Percentiles rank a stretch among this genome's conserved stretches.
Evolutionary conservation across 2,329 filamentous ascomycete genomes (phyloP).

Genomic region (Aspergillus costaricaensis): DNA sequence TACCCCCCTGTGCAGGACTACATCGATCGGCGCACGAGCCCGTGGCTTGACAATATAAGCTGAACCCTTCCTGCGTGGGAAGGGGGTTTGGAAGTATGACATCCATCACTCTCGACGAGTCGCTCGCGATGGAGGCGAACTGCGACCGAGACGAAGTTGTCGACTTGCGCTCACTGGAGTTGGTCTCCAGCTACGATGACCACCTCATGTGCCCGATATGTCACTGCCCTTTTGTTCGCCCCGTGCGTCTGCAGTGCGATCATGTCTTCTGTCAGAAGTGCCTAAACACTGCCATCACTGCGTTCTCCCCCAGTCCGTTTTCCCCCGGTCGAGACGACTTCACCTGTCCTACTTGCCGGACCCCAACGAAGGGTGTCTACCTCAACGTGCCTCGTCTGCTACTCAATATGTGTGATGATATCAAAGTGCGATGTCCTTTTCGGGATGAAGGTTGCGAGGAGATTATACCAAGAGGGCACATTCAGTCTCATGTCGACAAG

Average conservation of each 20-base stretch:
- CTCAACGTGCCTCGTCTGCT: conserved; percentile 57
- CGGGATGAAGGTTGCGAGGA: conserved; percentile 56
- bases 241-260: conserved; percentile 61
- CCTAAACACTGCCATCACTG: conserved; percentile 52
- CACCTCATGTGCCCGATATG: conserved; percentile 67
- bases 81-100: conserved; percentile 1
- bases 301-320: conserved; percentile 31
- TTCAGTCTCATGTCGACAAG: conserved; percentile 61
- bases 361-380: conserved; percentile 41
- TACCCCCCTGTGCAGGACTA: background rate
- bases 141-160: conserved; percentile 39
- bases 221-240: conserved; percentile 62
- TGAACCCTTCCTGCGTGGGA: background rate
- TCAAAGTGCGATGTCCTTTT: conserved; percentile 62
- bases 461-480: conserved; percentile 56
- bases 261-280: conserved; percentile 66
- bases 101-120: conserved; percentile 37
- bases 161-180: conserved; percentile 61
- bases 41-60: conserved; percentile 7
- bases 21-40: background rate
- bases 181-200: conserved; percentile 57
- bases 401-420: conserved; percentile 63
- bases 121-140: conserved; percentile 33
- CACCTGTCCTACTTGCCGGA: conserved; percentile 61
- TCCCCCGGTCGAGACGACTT: conserved; percentile 36